Evolutionary conservation across 805 yeast genomes (phyloP).

Genomic region (Kazachstania africana): DNA sequence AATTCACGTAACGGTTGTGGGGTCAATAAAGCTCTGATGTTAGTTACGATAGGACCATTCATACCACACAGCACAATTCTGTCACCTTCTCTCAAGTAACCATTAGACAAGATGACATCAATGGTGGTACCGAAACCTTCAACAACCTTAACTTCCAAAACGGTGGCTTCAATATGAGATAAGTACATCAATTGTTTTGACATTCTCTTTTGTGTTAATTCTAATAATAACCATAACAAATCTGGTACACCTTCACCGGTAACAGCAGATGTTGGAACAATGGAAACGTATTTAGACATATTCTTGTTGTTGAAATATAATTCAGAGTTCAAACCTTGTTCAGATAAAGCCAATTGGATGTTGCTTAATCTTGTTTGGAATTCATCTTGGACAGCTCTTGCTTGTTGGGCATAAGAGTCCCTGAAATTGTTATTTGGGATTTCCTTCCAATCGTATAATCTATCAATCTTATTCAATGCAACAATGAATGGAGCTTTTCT

Average conservation of each 20-base stretch:
- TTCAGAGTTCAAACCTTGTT: slow-evolving; percentile 97
- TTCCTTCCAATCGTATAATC: slow-evolving; percentile 89
- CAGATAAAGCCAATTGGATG: slow-evolving; percentile 85
- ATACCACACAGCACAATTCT: slow-evolving; percentile 91
- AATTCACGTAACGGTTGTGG: slow-evolving; percentile 96
- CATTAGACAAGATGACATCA: slow-evolving; percentile 95
- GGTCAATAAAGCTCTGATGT: slow-evolving; percentile 87
- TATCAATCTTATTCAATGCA: slow-evolving; percentile 94
- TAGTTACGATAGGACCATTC: slow-evolving; percentile 97
- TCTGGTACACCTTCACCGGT: slow-evolving; percentile 99
- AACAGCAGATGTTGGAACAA: slow-evolving; percentile 97
- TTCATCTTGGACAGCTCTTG: slow-evolving; percentile 78
- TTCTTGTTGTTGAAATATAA: slow-evolving; percentile 91
- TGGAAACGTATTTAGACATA: slow-evolving; percentile 84
- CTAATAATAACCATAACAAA: slow-evolving; percentile 86
- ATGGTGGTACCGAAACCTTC: slow-evolving; percentile 99
- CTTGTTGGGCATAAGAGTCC: slow-evolving; percentile 78
- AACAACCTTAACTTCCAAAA: slow-evolving; percentile 92
- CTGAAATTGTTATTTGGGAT: slow-evolving; percentile 92
- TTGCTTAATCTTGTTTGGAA: slow-evolving; percentile 77
- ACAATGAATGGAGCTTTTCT: slow-evolving; percentile 97
- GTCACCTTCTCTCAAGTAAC: slow-evolving; percentile 90
- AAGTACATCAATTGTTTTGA: slow-evolving; percentile 95
- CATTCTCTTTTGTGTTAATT: slow-evolving; percentile 97
- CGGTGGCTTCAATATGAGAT: slow-evolving; percentile 82